Conservation (phyloP, 2,329 filamentous ascomycete species). For the Chaetomiaceae sp. region DNA sequence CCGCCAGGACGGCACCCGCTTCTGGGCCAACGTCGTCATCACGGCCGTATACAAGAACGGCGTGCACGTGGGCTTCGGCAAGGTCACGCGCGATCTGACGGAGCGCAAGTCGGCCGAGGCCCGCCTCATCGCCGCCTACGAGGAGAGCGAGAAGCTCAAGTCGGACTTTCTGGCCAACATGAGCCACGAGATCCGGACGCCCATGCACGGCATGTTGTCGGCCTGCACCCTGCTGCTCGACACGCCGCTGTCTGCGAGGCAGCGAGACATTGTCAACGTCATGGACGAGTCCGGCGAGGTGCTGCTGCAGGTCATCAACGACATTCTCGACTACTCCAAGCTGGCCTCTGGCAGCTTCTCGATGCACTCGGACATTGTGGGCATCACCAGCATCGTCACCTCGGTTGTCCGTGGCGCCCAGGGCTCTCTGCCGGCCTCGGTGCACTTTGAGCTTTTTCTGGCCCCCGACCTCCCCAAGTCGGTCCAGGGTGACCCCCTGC, state of each 20-base stretch:
- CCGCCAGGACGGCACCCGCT: conserved; percentile 51
- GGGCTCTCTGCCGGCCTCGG: conserved; percentile 40
- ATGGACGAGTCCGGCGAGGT: conserved; percentile 56
- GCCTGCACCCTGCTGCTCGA: conserved; percentile 54
- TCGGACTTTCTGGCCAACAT: conserved; percentile 59
- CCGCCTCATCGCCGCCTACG: conserved; percentile 52
- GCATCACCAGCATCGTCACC: conserved; percentile 41
- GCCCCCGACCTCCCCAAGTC: conserved; percentile 44
- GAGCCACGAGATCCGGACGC: conserved; percentile 60
- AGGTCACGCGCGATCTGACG: conserved; percentile 54
- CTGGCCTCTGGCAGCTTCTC: conserved; percentile 56
- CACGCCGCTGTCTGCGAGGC: conserved; percentile 47
- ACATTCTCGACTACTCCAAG: conserved; percentile 64
- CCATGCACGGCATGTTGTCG: conserved; percentile 59
- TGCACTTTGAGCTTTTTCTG: conserved; percentile 41
- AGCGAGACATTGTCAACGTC: conserved; percentile 52
- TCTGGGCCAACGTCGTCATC: conserved; percentile 59
- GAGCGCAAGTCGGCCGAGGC: conserved; percentile 51
- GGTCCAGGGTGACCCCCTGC: conserved; percentile 52
- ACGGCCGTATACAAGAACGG: conserved; percentile 50
- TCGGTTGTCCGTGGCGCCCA: conserved; percentile 49
- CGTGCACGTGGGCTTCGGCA: conserved; percentile 52
- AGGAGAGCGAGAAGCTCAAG: conserved; percentile 59
- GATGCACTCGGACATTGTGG: conserved; percentile 48
- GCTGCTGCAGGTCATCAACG: conserved; percentile 58